Evolutionary conservation across 768 basidiomycete genomes (phyloP), one percentile per base, ranked within the genome.

Genomic region (Polyporus arcularius): DNA sequence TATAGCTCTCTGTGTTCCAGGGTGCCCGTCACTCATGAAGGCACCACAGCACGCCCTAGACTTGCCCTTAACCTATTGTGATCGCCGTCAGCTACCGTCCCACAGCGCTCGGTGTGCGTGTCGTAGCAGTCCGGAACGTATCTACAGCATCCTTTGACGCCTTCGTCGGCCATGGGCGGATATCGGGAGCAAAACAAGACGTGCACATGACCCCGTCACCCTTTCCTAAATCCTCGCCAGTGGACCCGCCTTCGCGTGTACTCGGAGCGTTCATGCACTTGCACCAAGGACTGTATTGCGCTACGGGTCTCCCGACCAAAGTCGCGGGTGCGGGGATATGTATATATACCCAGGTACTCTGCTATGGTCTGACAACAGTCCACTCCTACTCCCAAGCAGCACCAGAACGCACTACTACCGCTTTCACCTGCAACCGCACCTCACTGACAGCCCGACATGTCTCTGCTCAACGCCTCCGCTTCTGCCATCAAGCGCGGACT

Each of bases 401-500:
- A n/a, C 1, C 7, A 26, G 26, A 4, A 10, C 21, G 21, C 21
- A 26, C 21, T n/a, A 3, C 38, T 2, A 4, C 15, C n/a, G 15
- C 43, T n/a, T n/a, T 45, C 43, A 9, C 26, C 49, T n/a, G 18
- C 35, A 10, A 14, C 31, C 45, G 4, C 15, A 28, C 18, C 46
- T 56, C 31, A 16, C 47, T 30, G 14, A 39, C 32, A 35, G 4
- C 39, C 4, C 14, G 15, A 16, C n/a, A 63, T 63, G 62, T 63
- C 57, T 18, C 50, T 63, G 35, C 54, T 63, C 49, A 50, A 49
- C 42, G 56, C 56, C 40, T 62, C 61, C 41, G 51, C 57, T 21
- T 39, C 57, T 12, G 57, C 62, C 32, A n/a, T 58, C 46, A 63
- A 59, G 54, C 62, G 62, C 54, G 43, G 55, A 45, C 31, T 62